Percentiles rank a stretch among this genome's conserved stretches.
These are phyloP conservation scores for Nitzschia sp. DNA, from an alignment of 108 stramenopile genomes.

Conservation along the genomic window DNA sequence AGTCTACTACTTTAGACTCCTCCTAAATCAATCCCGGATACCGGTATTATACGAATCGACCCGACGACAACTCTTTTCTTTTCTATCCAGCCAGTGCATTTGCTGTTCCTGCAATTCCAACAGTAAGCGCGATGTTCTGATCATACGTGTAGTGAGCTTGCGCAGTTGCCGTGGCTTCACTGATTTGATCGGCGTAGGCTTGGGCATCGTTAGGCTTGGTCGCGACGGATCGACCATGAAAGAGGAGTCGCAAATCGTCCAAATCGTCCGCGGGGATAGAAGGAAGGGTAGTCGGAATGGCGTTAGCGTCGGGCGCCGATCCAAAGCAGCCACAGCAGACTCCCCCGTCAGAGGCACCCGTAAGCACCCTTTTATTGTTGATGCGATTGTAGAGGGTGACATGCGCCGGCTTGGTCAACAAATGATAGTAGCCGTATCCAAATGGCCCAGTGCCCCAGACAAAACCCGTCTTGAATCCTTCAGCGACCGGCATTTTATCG, in stretches of 20 bases:
- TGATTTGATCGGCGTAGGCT: not conserved
- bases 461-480: conserved; percentile 8
- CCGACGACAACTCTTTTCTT: too few relatives aligned
- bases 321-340: not conserved
- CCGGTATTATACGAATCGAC: too few relatives aligned
- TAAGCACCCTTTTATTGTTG: not conserved
- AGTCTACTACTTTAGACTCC: too few relatives aligned
- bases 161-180: not conserved
- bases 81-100: too few relatives aligned
- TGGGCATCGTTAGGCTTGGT: conserved; percentile 12
- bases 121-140: conserved; percentile 1
- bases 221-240: conserved; percentile 13
- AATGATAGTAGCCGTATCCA: conserved; percentile 13
- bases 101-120: too few relatives aligned
- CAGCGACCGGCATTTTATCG: not conserved
- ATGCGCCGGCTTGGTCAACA: conserved; percentile 9
- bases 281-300: not conserved
- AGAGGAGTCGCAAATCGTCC: conserved; percentile 4
- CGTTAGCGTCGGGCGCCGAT: not conserved
- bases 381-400: conserved; percentile 7
- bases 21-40: too few relatives aligned
- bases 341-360: not conserved
- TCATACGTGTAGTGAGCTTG: conserved; percentile 4
- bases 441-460: conserved; percentile 17
- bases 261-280: not conserved